Evolutionary conservation across 83 land plant species (phyloP), one percentile per base, ranked within the genome.

Genomic region (Thuja plicata): DNA sequence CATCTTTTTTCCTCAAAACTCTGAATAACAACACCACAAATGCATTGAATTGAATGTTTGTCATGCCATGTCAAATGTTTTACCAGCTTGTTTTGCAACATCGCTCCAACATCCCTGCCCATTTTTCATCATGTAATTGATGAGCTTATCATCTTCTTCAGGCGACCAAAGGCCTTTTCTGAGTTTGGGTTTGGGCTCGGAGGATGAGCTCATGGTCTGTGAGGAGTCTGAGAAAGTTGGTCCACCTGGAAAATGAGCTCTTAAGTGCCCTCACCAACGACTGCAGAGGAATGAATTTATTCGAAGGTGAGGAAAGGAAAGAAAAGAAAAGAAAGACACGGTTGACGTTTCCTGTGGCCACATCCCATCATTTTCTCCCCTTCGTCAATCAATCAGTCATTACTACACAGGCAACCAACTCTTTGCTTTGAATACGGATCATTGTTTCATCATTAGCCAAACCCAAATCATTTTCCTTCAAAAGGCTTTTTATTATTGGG

Each of bases 51-150:
- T 41, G 43, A 41, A 41, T 41, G 43, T 41, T 41, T 41, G 43
- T 41, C 43, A 41, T 41, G 43, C 7, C 7, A 38, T 38, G 27
- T 17, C 8, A 35, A 24, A n/a, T 24, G 40, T 27, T 16, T 82
- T 82, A 82, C 94, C 94, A 5, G 93, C 93, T 89, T 91, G 90
- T 62, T 87, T 88, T 13, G 94, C 93, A 6, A 93, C 93, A 86
- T 91, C 92, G 46, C 93, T 93, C 94, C 94, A 93, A 77, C 94
- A 93, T 19, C 94, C 94, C 52, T 90, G 93, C 10, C 94, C 94
- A 78, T 91, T 91, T 32, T 52, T 91, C 27, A 90, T 73, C 94
- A 93, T 93, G 85, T 93, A 93, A 70, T 89, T 91, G 88, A 93
- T 91, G 30, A 93, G 89, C 91, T 93, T 93, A 48, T 93, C 94